Base-by-base conservation (phyloP, 2,329 filamentous ascomycete genomes). In the Curvularia sp. region DNA sequence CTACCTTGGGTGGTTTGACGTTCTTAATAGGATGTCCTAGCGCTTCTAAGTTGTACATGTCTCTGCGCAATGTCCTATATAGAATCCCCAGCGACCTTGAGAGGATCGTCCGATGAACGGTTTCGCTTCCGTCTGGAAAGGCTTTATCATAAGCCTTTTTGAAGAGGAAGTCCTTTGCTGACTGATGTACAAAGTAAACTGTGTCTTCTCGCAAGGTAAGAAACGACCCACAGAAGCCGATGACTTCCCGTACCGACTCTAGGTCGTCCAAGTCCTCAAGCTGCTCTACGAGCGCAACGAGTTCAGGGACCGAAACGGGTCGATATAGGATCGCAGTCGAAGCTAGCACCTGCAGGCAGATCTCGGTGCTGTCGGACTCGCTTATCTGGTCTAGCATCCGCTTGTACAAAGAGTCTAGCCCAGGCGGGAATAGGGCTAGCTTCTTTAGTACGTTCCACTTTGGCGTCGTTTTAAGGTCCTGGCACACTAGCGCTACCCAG, bases 261-360 rank as follows among this genome's bases (percentile, higher is more conserved):
- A 21, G n/a, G 32, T 53, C 25, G 41, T 53, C 36, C 10, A 53
- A 13, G 30, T 55, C 59, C 2, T 58, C 49, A 36, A 60, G 63
- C 19, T 52, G 23, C 3, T 68, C 60, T 13, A 66, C 45, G 12
- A 79, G 39, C 42, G 42, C 50, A 1, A 42, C 41, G 15, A 81
- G 51, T 57, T 83, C 78, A 0, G 57, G 5, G 3, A 82, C 10
- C 0, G 52, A 65, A 23, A 82, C 57, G 4, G 80, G 81, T 2
- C 75, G 76, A 47, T 75, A 78, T 2, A 72, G 66, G 7, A 70
- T 54, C 2, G 66, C 61, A 3, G 67, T 58, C 10, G 73, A 46
- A n/a, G 70, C 64, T 6, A 84, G 72, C 10, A 83, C 66, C 5
- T 68, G 56, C 50, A 55, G 68, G 64, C 74, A 82, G 7, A 74